These are phyloP conservation scores for Sclerotiophoma versabilis DNA, from an alignment of 2,329 filamentous ascomycete genomes.

Conservation along the genomic window DNA sequence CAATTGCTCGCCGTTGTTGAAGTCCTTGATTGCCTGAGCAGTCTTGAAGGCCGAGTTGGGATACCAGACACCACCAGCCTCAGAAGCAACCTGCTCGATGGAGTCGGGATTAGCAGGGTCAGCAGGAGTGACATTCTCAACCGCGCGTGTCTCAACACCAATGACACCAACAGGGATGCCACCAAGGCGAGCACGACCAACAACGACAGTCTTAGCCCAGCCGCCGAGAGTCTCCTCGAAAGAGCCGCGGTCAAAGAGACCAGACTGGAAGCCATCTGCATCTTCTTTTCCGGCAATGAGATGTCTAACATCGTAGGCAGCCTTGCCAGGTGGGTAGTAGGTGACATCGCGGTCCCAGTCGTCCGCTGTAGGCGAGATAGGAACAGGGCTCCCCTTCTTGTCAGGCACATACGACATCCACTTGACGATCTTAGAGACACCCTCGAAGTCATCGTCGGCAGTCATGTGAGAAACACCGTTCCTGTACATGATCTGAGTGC, in stretches of 20 bases:
- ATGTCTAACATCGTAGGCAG: constrained; percentile 91
- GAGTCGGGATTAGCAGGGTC: constrained; percentile 98
- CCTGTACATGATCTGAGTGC: constrained; percentile 99
- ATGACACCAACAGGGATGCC: constrained; percentile 99
- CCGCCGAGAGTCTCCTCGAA: constrained; percentile 97
- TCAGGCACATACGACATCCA: constrained; percentile 98
- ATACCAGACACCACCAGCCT: constrained; percentile 99
- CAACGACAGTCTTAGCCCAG: constrained; percentile 96
- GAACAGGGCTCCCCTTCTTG: constrained; percentile 89
- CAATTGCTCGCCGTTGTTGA: constrained; percentile 98
- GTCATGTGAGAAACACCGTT: constrained; percentile 99
- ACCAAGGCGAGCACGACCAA: constrained; percentile 93
- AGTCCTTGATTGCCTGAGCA: constrained; percentile 96
- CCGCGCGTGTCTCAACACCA: constrained; percentile 90
- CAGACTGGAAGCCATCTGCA: constrained; percentile 83
- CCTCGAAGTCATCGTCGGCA: constrained; percentile 95
- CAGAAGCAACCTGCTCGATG: constrained; percentile 91
- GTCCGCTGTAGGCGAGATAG: constrained; percentile 86
- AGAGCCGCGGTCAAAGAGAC: constrained; percentile 95
- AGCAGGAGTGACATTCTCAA: constrained; percentile 96
- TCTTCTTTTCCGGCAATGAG: constrained; percentile 89
- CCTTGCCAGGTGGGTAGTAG: constrained; percentile 81
- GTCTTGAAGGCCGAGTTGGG: constrained; percentile 99
- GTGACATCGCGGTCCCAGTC: constrained; percentile 91
- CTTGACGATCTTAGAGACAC: constrained; percentile 96